A percentile compares a stretch with the other conserved stretches of the same genome.
phyloP scores from a whole-genome alignment of 2,329 filamentous ascomycete species.

The Alternaria rosae region DNA sequence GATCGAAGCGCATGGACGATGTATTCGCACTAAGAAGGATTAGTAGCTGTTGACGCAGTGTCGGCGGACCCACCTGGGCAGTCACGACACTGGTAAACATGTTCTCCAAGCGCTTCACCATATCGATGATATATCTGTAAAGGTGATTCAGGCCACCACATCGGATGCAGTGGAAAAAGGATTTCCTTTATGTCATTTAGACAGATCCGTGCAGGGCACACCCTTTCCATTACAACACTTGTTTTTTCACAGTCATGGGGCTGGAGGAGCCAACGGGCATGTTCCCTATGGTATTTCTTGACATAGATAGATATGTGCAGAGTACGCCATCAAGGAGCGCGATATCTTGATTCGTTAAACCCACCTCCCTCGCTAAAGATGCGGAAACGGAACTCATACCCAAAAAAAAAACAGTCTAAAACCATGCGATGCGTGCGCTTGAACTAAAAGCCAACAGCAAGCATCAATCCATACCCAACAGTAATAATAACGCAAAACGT shows the following conservation, averaged over 20 bases:
- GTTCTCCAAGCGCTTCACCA: background rate
- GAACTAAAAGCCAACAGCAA: constrained; percentile 69
- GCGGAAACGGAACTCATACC: background rate
- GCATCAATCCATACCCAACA: constrained; percentile 90
- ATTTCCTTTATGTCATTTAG: no score
- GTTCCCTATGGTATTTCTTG: no score
- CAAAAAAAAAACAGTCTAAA: background rate
- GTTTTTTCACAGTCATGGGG: no score
- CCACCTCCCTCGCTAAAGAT: background rate
- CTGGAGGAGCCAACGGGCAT: no score
- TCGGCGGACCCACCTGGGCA: background rate
- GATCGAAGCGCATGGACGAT: background rate
- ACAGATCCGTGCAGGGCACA: no score
- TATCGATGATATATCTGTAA: accelerated
- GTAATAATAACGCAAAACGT: constrained; percentile 84
- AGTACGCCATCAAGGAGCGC: background rate
- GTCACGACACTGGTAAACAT: background rate
- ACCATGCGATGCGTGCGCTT: background rate
- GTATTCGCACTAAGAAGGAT: background rate
- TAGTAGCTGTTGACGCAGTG: background rate
- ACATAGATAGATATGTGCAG: no score
- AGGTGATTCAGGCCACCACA: background rate
- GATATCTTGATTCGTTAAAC: background rate
- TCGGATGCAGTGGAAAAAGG: no score
- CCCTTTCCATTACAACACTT: no score